These are phyloP conservation scores for Boletus semigastroideus DNA, from an alignment of 1,284 basidiomycete genomes.

Conservation along the genomic window DNA sequence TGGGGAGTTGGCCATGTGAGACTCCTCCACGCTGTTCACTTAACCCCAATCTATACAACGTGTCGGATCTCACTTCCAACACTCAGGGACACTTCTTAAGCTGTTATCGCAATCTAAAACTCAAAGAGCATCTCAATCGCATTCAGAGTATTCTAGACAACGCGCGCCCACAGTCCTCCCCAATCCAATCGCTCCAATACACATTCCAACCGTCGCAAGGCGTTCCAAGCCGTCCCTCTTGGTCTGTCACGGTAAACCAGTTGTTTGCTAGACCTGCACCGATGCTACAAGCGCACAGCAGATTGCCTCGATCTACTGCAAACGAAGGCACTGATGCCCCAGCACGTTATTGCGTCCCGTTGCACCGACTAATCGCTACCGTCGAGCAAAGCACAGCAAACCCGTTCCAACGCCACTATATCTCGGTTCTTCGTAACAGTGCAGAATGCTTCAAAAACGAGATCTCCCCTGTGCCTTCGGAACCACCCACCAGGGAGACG, in stretches of 20 bases:
- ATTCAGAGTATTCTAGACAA: slow-evolving; percentile 14
- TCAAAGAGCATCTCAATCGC: slow-evolving; percentile 7
- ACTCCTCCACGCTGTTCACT: slow-evolving; percentile 9
- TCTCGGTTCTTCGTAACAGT: slow-evolving; percentile 16
- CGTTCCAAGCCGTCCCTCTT: neutral
- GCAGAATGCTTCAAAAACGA: slow-evolving; percentile 14
- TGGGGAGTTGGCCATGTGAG: slow-evolving; percentile 20
- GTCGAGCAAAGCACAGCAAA: slow-evolving; percentile 2
- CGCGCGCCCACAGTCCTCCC: neutral
- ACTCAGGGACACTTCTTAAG: slow-evolving; percentile 7
- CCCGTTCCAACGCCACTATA: slow-evolving; percentile 22
- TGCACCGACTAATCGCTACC: slow-evolving; percentile 12
- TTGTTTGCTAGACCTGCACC: slow-evolving; percentile 12
- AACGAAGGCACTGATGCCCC: neutral
- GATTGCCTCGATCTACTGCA: neutral
- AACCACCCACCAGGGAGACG: slow-evolving; percentile 3
- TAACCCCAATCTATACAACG: slow-evolving; percentile 5
- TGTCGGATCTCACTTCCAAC: neutral
- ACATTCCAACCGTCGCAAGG: slow-evolving; percentile 10
- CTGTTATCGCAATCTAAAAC: slow-evolving; percentile 15
- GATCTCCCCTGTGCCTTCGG: neutral
- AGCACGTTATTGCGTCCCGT: neutral
- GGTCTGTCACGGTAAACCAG: neutral
- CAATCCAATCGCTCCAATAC: slow-evolving; percentile 1
- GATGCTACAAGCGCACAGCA: neutral